Conservation (phyloP, 1,284 basidiomycete genomes). For the Cryptococcus sp. region DNA sequence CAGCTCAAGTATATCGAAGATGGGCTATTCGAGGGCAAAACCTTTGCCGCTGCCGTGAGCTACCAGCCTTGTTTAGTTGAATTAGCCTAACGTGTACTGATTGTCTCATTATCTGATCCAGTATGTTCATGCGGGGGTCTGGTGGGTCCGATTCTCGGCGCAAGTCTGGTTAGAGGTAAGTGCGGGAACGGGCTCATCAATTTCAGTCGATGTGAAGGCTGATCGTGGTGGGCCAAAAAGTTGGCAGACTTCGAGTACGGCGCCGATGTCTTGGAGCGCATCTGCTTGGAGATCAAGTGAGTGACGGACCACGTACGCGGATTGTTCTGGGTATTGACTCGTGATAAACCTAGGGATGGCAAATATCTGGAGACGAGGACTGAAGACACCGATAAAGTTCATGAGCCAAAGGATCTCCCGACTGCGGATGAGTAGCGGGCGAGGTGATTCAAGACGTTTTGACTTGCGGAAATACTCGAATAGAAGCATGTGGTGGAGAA, state of each 20-base stretch:
- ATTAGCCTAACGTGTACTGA: slow-evolving; percentile 37
- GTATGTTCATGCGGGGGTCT: slow-evolving; percentile 62
- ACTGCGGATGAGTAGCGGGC: slow-evolving; percentile 7
- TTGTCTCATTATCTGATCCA: slow-evolving; percentile 7
- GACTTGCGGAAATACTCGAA: no score
- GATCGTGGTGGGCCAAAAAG: slow-evolving; percentile 2
- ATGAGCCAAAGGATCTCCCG: slow-evolving; percentile 15
- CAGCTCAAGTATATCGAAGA: slow-evolving; percentile 36
- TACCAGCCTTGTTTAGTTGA: slow-evolving; percentile 33
- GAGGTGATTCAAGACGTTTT: no score
- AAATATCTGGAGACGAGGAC: slow-evolving; percentile 13
- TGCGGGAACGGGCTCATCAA: slow-evolving; percentile 12
- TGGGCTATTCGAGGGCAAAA: slow-evolving; percentile 35
- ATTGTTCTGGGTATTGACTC: neutral
- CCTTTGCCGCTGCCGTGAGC: slow-evolving; percentile 37
- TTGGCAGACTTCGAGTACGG: slow-evolving; percentile 49
- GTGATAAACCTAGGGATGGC: slow-evolving; percentile 7
- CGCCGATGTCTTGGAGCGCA: slow-evolving; percentile 34
- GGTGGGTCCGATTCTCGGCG: slow-evolving; percentile 70
- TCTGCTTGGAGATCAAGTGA: slow-evolving; percentile 36
- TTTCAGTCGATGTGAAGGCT: neutral
- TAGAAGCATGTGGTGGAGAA: no score
- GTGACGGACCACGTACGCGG: slow-evolving; percentile 6
- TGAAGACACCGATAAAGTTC: slow-evolving; percentile 1
- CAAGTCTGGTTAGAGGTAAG: slow-evolving; percentile 74